phyloP scores from a whole-genome alignment of 768 basidiomycete species.

The Hypsizygus marmoreus region DNA sequence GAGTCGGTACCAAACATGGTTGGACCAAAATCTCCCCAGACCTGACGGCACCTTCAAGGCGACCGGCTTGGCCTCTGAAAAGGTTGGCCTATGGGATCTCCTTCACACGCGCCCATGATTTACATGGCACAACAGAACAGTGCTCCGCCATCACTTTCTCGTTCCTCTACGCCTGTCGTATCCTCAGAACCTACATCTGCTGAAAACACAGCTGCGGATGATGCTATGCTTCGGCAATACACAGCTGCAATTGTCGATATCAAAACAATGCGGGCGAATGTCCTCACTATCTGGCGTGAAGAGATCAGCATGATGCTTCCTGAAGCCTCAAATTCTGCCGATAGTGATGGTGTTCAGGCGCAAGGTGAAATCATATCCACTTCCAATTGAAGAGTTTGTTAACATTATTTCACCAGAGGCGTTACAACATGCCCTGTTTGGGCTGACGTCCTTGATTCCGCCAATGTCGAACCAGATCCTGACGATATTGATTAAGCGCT shows the following conservation, averaged over 20 bases:
- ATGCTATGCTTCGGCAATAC: conserved; percentile 63
- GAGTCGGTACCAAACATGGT: conserved; percentile 78
- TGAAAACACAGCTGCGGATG: conserved; percentile 63
- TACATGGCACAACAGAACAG: conserved; percentile 7
- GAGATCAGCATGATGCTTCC: conserved; percentile 67
- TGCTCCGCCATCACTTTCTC: conserved; percentile 32
- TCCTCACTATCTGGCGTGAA: conserved; percentile 65
- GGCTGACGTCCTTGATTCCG: conserved; percentile 52
- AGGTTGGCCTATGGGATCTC: conserved; percentile 15
- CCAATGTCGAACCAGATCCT: conserved; percentile 66
- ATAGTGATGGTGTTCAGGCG: conserved; percentile 35
- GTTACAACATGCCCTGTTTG: conserved; percentile 53
- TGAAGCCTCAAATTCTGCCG: conserved; percentile 33
- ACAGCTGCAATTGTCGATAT: conserved; percentile 73
- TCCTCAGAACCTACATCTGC: conserved; percentile 49
- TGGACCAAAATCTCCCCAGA: conserved; percentile 56
- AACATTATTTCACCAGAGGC: conserved; percentile 42
- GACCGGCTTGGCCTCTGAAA: conserved; percentile 33
- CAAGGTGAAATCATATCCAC: conserved; percentile 44
- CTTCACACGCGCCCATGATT: neutral
- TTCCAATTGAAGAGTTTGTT: neutral
- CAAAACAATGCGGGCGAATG: conserved; percentile 51
- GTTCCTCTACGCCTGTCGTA: conserved; percentile 54
- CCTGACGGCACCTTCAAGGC: conserved; percentile 39
- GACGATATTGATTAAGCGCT: conserved; percentile 73